phyloP scores from a whole-genome alignment of 2,329 filamentous ascomycete species.

The Aspergillus sp. region DNA sequence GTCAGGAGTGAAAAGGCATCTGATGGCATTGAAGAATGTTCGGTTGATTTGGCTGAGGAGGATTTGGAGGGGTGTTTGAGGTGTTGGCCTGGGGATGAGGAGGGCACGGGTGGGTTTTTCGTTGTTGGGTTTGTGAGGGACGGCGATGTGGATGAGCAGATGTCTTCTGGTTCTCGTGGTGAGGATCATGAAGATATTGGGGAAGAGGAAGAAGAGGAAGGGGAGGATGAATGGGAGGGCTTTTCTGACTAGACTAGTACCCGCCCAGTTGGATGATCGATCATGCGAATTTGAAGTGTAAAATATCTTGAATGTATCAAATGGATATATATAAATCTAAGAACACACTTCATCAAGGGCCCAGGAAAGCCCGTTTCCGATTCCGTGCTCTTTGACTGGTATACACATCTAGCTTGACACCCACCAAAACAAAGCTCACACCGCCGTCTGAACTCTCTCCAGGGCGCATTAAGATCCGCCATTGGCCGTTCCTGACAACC shows the following conservation, averaged over 20 bases:
- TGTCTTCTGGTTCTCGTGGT: constrained; percentile 10
- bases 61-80: constrained; percentile 72
- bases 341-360: constrained; percentile 1
- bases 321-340: neutral
- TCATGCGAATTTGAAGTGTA: too few species aligned
- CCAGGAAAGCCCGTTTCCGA: constrained; percentile 62
- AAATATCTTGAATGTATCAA: neutral
- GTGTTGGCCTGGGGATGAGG: constrained; percentile 75
- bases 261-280: neutral
- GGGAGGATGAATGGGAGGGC: constrained; percentile 46
- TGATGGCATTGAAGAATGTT: neutral
- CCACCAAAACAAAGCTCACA: constrained; percentile 71
- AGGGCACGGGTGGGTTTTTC: constrained; percentile 93
- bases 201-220: constrained; percentile 24
- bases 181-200: constrained; percentile 6
- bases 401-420: constrained; percentile 73
- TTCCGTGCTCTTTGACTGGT: constrained; percentile 68
- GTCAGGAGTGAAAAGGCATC: constrained; percentile 43
- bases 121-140: constrained; percentile 80
- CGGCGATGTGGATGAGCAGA: constrained; percentile 36
- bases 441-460: constrained; percentile 40
- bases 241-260: constrained; percentile 38
- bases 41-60: constrained; percentile 46
- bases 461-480: constrained; percentile 66
- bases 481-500: constrained; percentile 68